A percentile compares a stretch with the other conserved stretches of the same genome.
Evolutionary conservation across 1,284 basidiomycete genomes (phyloP).

Genomic region (Exsudoporus floridanus): DNA sequence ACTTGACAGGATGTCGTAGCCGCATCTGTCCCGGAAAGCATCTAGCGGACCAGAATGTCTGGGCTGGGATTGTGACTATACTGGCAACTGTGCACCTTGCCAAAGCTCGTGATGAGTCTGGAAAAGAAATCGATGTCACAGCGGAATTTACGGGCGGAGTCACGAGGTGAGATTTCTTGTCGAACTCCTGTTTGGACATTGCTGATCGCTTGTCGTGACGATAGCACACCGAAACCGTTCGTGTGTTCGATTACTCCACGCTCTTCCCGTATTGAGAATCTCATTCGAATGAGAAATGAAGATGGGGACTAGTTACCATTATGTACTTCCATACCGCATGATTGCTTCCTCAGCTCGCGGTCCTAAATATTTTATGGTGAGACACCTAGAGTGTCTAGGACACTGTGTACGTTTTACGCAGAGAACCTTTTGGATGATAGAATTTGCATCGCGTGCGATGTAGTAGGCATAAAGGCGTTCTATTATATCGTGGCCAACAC

Average conservation of each 20-base stretch:
- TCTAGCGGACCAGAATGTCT: conserved; percentile 27
- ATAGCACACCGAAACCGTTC: conserved; percentile 28
- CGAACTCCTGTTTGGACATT: background rate
- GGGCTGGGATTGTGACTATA: conserved; percentile 25
- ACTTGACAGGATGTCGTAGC: conserved; percentile 8
- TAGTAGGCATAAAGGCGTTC: background rate
- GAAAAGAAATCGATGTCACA: conserved; percentile 26
- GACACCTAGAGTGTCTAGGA: too few species aligned
- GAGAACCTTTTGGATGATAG: too few species aligned
- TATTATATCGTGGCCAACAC: too few species aligned
- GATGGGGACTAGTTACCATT: background rate
- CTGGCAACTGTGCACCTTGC: conserved; percentile 23
- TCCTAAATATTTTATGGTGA: too few species aligned
- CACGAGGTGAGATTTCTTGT: conserved; percentile 12
- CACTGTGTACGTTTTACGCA: background rate
- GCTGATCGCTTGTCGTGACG: conserved; percentile 5
- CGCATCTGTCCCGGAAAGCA: conserved; percentile 28
- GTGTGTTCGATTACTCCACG: conserved; percentile 19
- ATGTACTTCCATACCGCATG: background rate
- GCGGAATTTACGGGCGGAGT: conserved; percentile 28
- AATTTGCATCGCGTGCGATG: too few species aligned
- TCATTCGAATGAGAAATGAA: conserved; percentile 14
- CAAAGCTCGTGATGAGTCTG: conserved; percentile 20
- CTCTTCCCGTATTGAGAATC: conserved; percentile 14
- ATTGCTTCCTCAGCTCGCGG: too few species aligned